These are phyloP conservation scores for Lagenaria siceraria DNA, from an alignment of 306 rosid genomes.

Conservation along the genomic window DNA sequence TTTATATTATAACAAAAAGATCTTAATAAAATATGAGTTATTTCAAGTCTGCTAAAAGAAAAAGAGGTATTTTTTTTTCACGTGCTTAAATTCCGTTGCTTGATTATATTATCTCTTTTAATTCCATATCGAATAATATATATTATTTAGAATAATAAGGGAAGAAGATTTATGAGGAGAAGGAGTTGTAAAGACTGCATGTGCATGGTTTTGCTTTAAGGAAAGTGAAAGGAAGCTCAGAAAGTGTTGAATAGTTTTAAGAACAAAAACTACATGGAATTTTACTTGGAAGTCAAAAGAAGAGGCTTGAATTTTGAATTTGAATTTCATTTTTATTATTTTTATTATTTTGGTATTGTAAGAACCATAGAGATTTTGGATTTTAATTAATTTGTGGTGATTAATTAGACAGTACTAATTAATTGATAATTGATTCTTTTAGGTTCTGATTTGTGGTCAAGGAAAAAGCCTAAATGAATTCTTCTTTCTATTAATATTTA, in stretches of 20 bases:
- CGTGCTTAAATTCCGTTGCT: not conserved
- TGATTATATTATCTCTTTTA: not conserved
- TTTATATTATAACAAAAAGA: too few species aligned
- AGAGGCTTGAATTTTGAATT: not conserved
- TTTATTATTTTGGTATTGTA: not conserved
- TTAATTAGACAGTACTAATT: not conserved
- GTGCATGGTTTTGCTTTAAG: not conserved
- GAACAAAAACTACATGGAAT: not conserved
- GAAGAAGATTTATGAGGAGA: not conserved
- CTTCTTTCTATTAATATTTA: not conserved
- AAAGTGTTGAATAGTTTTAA: not conserved
- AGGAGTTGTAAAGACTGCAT: not conserved
- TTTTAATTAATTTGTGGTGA: not conserved
- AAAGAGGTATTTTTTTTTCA: conserved; percentile 1
- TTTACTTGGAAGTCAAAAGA: not conserved
- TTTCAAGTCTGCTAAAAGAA: not conserved
- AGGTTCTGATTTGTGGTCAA: not conserved
- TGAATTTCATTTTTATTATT: not conserved
- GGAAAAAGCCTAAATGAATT: not conserved
- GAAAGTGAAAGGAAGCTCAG: not conserved
- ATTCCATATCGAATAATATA: too few species aligned
- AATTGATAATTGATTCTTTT: not conserved
- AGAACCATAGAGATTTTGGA: too few species aligned
- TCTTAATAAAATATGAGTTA: too few species aligned
- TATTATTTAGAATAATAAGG: not conserved